Base-by-base conservation (phyloP, 1,284 basidiomycete species). In the Cryptococcus amylolentus region DNA sequence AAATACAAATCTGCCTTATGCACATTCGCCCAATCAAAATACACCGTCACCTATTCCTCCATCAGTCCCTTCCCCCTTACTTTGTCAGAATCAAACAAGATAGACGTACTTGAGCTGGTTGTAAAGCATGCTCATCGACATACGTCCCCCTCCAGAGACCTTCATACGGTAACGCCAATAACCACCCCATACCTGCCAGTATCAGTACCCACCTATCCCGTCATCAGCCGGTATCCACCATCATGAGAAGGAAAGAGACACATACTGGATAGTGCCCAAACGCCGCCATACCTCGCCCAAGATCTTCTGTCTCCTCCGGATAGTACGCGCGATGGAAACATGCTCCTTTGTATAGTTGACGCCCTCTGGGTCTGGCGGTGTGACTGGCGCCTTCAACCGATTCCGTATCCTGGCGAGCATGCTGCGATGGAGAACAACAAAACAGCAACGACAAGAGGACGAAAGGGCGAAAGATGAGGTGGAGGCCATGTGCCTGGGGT, bases 61-160 rank as follows among this genome's bases (percentile, higher is more conserved):
- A 14, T 13, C 6, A 51, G 40, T 44, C 20, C 14, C 5, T 5
- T 18, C 16, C 28, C 26, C 6, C 37, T 18, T 18, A n/a, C 41
- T n/a, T n/a, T 40, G 39, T 13, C 39, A 2, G 51, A 40, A 31
- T 27, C 35, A 10, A 39, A 26, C 1, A 12, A 46, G 59, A 66
- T 8, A 23, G 41, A n/a, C 78, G 54, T 63, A 91, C 91, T 79
- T 93, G 89, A 3, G 84, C 87, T 5, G 94, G 92, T 69, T 91
- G 89, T 27, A 97, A 78, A 0, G 94, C 93, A 74, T 97, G 94
- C 79, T 97, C 93, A 71, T 94, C 91, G 47, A 93, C 87, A 71
- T 90, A 94, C 16, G 86, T 88, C 5, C 77, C 72, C 65, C 86
- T 82, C 16, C 86, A 87, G 4, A 94, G 80, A 2, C 78, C 72